Base-by-base conservation (phyloP, 1,139 yeast species). In the Candida anutae region DNA sequence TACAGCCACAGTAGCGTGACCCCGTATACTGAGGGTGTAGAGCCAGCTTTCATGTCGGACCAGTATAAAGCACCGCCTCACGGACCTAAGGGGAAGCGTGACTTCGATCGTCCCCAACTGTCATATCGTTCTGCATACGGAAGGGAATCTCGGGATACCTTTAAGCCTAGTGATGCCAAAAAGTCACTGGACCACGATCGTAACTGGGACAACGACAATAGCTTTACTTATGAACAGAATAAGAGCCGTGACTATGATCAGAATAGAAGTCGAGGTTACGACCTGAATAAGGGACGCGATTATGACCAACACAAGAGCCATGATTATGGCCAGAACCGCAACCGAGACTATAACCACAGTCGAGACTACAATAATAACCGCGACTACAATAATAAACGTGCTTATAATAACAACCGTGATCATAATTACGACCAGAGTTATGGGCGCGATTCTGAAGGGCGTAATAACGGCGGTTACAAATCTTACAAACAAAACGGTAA, bases 51-150 rank as follows among this genome's bases (percentile, higher is more conserved):
- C 18, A 63, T 64, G 71, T 61, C 70, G 21, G 69, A 63, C 31
- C 53, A 61, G 35, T 58, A 58, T 35, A 60, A 64, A 45, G 66
- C 61, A 39, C 69, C 62, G 13, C 58, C 63, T 22, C 33, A 53
- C 2, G 65, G 63, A 4, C 64, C 65, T 3, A 53, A 48, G 30
- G 57, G 55, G 4, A 42, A 46, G n/a, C 41, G 53, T 28, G 47
- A 45, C 25, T 42, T 34, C 23, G 37, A 35, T 15, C 32, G 40
- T 13, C 30, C 28, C 14, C 27, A 26, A 20, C 5, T 20, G 5
- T 16, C 29, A 4, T 27, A 22, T 8, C 20, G 21, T 6, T 15
- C 22, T 12, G 15, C 29, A 15, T 27, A 27, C 13, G 28, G 28
- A 9, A 21, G 27, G 16, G 2, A 26, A 23, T 19, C 27, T 26